phyloP scores from a whole-genome alignment of 1,284 basidiomycete species.

The Psilocybe mexicana region DNA sequence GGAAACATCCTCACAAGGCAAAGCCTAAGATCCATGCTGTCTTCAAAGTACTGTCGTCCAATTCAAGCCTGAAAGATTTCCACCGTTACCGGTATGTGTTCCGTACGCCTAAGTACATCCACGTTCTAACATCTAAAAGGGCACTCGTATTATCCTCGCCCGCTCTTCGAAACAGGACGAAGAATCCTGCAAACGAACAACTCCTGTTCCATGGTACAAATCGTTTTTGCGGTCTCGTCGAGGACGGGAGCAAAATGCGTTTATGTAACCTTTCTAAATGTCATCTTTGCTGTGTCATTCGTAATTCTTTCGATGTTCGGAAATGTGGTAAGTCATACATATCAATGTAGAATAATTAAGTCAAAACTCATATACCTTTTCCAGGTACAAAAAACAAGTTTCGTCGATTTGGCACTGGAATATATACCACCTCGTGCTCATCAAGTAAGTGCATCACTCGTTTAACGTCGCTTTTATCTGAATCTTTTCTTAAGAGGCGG shows the following conservation, averaged over 20 bases:
- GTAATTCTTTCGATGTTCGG: conserved; percentile 53
- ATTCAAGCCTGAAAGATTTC: conserved; percentile 46
- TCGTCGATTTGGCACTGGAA: conserved; percentile 61
- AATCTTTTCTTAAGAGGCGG: conserved; percentile 47
- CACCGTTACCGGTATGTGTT: conserved; percentile 45
- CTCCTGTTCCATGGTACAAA: conserved; percentile 64
- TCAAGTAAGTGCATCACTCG: conserved; percentile 45
- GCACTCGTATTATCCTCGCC: conserved; percentile 27
- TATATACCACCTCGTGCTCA: conserved; percentile 61
- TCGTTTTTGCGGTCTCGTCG: conserved; percentile 53
- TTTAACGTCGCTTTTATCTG: background rate
- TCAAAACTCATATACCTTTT: background rate
- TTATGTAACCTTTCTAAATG: conserved; percentile 51
- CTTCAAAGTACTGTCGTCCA: conserved; percentile 51
- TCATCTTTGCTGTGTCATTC: conserved; percentile 52
- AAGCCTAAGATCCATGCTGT: conserved; percentile 51
- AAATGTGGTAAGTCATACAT: conserved; percentile 48
- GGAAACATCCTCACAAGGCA: conserved; percentile 56
- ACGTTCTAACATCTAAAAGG: conserved; percentile 16
- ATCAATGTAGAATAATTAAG: background rate
- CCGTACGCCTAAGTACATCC: background rate
- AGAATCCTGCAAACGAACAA: conserved; percentile 45
- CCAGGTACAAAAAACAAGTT: conserved; percentile 56
- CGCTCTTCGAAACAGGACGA: conserved; percentile 20
- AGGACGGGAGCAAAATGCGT: conserved; percentile 41